Percentiles rank a stretch among this genome's conserved stretches.
Evolutionary conservation across 352 stramenopile species (phyloP).

Genomic region (Stramenopiles sp.): DNA sequence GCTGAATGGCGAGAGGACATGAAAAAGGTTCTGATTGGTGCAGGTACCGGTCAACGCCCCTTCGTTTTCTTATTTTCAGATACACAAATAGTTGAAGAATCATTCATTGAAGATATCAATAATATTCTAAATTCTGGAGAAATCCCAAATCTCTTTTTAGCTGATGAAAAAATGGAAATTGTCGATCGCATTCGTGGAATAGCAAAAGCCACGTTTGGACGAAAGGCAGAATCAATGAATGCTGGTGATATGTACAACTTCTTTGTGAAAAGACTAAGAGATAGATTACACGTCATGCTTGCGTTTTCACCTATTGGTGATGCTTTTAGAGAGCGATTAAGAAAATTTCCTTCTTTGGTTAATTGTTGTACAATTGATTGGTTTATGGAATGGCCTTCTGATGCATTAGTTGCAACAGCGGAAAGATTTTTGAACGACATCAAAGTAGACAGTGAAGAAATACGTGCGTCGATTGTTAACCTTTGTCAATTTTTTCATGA

Average conservation of each 20-base stretch:
- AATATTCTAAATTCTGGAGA: conserved; percentile 69
- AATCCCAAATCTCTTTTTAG: conserved; percentile 56
- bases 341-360: conserved; percentile 72
- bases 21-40: conserved; percentile 41
- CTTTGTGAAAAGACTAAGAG: conserved; percentile 49
- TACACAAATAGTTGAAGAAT: conserved; percentile 62
- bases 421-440: conserved; percentile 57
- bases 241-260: conserved; percentile 54
- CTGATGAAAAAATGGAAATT: conserved; percentile 40
- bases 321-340: conserved; percentile 53
- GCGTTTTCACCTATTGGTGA: conserved; percentile 66
- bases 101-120: conserved; percentile 77
- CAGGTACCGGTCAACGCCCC: conserved; percentile 49
- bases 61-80: conserved; percentile 71
- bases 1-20: conserved; percentile 61
- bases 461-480: conserved; percentile 37
- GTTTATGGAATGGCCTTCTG: conserved; percentile 65
- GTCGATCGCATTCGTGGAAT: conserved; percentile 43
- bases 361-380: conserved; percentile 89
- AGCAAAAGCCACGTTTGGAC: too few relatives aligned
- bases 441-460: conserved; percentile 15
- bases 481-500: conserved; percentile 65
- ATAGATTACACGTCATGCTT: conserved; percentile 63
- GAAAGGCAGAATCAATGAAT: too few relatives aligned
- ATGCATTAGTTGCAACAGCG: conserved; percentile 56